These are phyloP conservation scores for Collybiopsis luxurians DNA, from an alignment of 768 basidiomycete species.

Conservation along the genomic window DNA sequence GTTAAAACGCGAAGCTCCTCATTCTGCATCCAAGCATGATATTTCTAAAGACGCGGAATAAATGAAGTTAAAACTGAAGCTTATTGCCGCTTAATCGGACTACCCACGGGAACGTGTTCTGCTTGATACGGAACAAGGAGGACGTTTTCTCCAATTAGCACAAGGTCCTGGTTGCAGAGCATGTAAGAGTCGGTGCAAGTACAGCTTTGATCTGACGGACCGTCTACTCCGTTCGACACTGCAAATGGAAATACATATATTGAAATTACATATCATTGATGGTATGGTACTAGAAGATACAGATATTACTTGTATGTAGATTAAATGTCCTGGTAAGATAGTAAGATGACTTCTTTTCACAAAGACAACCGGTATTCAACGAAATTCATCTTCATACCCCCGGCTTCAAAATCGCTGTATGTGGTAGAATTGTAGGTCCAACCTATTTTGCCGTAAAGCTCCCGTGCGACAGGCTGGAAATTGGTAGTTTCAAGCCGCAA, in stretches of 20 bases:
- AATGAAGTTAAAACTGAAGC: background rate
- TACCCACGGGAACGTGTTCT: slow-evolving; percentile 46
- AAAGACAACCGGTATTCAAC: background rate
- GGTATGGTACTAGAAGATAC: background rate
- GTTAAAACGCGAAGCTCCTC: slow-evolving; percentile 71
- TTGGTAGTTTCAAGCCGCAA: slow-evolving; percentile 5
- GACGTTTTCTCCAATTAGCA: slow-evolving; percentile 63
- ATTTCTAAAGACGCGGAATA: slow-evolving; percentile 47
- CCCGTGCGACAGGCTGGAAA: slow-evolving; percentile 3
- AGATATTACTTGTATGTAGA: too few relatives aligned
- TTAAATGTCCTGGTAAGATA: background rate
- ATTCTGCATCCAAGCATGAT: slow-evolving; percentile 87
- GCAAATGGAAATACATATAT: background rate
- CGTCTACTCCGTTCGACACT: background rate
- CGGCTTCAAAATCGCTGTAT: slow-evolving; percentile 4
- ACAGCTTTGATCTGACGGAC: background rate
- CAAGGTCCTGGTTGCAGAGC: slow-evolving; percentile 51
- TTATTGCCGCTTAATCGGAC: background rate
- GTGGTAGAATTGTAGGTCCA: background rate
- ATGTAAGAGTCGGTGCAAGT: background rate
- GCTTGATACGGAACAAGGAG: slow-evolving; percentile 81
- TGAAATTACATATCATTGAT: background rate
- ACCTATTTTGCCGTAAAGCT: background rate
- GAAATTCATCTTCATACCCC: slow-evolving; percentile 3
- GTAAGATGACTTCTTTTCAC: background rate